Evolutionary conservation across 1,284 basidiomycete genomes (phyloP).

Genomic region (Ceratobasidium sp.): DNA sequence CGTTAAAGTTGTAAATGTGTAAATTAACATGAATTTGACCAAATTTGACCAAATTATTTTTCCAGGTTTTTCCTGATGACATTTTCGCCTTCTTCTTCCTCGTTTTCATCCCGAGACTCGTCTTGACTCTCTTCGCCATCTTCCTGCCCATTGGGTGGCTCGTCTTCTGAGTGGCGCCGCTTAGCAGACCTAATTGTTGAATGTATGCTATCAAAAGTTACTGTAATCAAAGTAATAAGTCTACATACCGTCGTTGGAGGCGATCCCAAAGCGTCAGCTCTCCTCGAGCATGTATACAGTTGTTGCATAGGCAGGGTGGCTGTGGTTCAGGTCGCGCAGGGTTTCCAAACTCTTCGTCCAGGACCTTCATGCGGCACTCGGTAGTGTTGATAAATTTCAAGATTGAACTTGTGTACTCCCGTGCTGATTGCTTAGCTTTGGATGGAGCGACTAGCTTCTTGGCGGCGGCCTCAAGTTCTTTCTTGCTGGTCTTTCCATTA

Average conservation of each 20-base stretch:
- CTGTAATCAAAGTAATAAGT: neutral
- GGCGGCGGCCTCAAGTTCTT: no score
- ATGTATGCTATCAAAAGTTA: neutral
- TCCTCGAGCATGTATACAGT: neutral
- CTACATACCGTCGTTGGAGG: neutral
- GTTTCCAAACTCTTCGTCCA: slow-evolving; percentile 4
- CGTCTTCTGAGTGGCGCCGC: no score
- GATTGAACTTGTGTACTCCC: neutral
- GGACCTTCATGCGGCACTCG: neutral
- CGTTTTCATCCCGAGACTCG: no score
- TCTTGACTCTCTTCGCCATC: no score
- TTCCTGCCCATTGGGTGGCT: no score
- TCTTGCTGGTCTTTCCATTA: neutral
- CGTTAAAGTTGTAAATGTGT: no score
- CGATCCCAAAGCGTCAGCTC: neutral
- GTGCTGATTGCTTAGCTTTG: neutral
- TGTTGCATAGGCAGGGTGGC: neutral
- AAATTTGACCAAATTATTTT: no score
- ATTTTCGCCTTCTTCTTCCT: no score
- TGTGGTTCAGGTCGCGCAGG: neutral
- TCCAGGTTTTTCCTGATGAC: no score
- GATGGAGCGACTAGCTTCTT: no score
- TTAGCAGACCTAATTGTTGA: no score
- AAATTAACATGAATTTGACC: no score
- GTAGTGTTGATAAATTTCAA: slow-evolving; percentile 1